phyloP scores from a whole-genome alignment of 2,329 filamentous ascomycete species.

The Helotiales sp. region DNA sequence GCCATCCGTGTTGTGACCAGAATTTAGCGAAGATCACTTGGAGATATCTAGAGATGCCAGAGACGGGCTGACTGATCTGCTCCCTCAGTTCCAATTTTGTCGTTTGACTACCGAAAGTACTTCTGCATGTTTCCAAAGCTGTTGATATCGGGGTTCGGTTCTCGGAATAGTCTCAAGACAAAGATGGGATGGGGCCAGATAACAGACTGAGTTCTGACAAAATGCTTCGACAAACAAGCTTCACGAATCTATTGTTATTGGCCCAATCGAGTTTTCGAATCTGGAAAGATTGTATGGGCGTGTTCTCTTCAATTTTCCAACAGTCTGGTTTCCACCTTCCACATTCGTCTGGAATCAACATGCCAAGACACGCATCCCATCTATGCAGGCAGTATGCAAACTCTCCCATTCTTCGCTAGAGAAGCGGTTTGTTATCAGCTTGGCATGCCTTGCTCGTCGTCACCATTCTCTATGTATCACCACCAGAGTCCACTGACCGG shows the following conservation, averaged over 20 bases:
- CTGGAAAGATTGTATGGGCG: background rate
- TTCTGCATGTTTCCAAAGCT: too few species aligned
- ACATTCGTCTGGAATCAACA: background rate
- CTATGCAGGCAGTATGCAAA: constrained; percentile 13
- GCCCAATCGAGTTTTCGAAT: background rate
- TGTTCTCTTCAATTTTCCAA: background rate
- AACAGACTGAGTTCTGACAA: background rate
- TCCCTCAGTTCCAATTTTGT: background rate
- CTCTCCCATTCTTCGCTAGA: constrained; percentile 1
- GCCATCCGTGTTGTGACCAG: too few species aligned
- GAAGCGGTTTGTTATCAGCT: constrained; percentile 12
- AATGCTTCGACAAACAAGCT: constrained; percentile 10
- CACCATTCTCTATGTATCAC: background rate
- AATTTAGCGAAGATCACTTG: too few species aligned
- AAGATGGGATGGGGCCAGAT: background rate
- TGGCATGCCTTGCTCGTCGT: constrained; percentile 4
- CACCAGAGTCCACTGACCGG: background rate
- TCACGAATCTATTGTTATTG: background rate
- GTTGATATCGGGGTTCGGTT: background rate
- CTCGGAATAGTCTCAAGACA: background rate
- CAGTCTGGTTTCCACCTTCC: background rate
- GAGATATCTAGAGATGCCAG: too few species aligned
- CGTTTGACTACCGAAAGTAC: too few species aligned
- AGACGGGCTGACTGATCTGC: background rate
- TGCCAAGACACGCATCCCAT: constrained; percentile 12